Base-by-base conservation (phyloP, 352 stramenopile species). In the Phytophthora hibernalis region DNA sequence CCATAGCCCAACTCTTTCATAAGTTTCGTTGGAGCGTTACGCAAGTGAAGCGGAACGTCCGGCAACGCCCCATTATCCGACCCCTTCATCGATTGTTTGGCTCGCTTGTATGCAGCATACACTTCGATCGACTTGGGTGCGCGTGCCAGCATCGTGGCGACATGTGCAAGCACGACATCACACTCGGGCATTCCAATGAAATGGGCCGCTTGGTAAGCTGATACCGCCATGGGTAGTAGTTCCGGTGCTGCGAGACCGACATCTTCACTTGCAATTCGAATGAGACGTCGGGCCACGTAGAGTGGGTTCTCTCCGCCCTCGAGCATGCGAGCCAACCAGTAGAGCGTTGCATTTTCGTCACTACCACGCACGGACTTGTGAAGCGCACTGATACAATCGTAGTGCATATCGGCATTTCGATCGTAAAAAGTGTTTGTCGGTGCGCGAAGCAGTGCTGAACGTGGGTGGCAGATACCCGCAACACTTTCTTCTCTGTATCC, bases 131-230 rank as follows among this genome's bases (percentile, higher is more conserved):
- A 93, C 64, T 97, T 96, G 5, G 85, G 82, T 1, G 89, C 85
- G 26, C 89, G 79, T n/a, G 89, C 89, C 26, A 97, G 51, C 65
- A 91, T 84, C 16, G 77, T 90, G 11, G 86, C 84, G 57, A 87
- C 92, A 58, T 97, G 87, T 7, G 85, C 85, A 12, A 97, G 73
- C 22, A 89, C 80, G 10, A 95, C 81, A 40, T 95, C 84, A 54
- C 89, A 97, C 58, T 97, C 89, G 5, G 89, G 89, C 86, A 97
- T 94, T 8, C 89, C 89, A 11, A 94, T 48, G 45, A 85, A 89
- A 33, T 95, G 85, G 28, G 82, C 85, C 0, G 87, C 70, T 13
- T 95, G 87, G 51, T 93, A 93, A 3, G 83, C 80, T 15, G 85
- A 74, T 20, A 91, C 80, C 0, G 87, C 88, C 45, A 92, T 77